Base-by-base conservation (phyloP, 805 yeast genomes). In the Scheffersomyces ergatensis region DNA sequence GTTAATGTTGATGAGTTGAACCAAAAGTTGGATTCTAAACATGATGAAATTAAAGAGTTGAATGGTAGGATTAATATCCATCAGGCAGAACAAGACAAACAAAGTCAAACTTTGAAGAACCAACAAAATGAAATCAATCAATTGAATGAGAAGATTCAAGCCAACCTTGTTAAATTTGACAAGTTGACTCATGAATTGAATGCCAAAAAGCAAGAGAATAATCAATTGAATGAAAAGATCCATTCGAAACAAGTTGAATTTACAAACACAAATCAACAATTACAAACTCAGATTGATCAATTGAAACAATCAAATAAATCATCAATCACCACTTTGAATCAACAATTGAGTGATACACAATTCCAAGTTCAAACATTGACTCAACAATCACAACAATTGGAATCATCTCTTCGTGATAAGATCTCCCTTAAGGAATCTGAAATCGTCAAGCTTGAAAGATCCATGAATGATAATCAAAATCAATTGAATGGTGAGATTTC, bases 111-210 rank as follows among this genome's bases (percentile, higher is more conserved):
- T 21, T 21, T 21, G 9, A 26, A 31, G 11, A 39, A 40, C 7
- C 25, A 40, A 19, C 21, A 20, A 16, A 23, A 25, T 15, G 33
- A 36, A 21, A 27, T 36, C 19, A 21, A 36, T 13, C 18, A 34
- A 16, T 25, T 34, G 21, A 34, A 25, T 4, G 16, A 34, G 18
- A 15, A 34, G 13, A 4, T 24, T 5, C 23, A 25, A 5, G 19
- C 9, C 6, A 21, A 5, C 12, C 8, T 6, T 11, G 13, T 17
- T 11, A 15, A 25, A 8, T 13, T 14, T 7, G 32, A 25, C 13
- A 25, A 13, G 13, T 34, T 21, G 9, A 21, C 6, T 21, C 24
- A 21, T 7, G 24, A 21, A 7, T 21, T 21, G 9, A 21, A 7
- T 21, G 9, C 6, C 9, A 21, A 21, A 9, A 27, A 19, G 5